Base-by-base conservation (phyloP, 2,329 filamentous ascomycete genomes). In the Aspergillus sp. region DNA sequence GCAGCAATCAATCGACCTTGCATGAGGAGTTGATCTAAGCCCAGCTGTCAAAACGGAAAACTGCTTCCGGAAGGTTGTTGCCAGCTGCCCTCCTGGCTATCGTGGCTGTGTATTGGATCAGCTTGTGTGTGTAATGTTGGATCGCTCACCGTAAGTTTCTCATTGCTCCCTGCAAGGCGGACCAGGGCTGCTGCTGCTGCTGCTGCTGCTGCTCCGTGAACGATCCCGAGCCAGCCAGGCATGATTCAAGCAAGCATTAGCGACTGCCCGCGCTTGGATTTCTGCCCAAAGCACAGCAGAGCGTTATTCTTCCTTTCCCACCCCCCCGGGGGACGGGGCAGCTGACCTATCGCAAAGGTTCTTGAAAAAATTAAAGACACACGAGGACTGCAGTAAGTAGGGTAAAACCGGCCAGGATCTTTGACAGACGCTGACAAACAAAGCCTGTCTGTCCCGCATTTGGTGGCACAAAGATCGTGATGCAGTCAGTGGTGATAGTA, bases 261-360 rank as follows among this genome's bases (percentile, higher is more conserved):
- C 48, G 59, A 47, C 51, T 55, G 52, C 36, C 55, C 49, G 60
- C 49, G 28, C 59, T 67, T 65, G 57, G 50, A 55, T 69, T 69
- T 65, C 63, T 69, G 67, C 67, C 67, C 65, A 68, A 69, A 57
- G 60, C 55, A 45, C 41, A 63, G 55, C 61, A 59, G 58, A 53
- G 58, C 55, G 41, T 48, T 39, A 25, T 36, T 41, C 36, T 32
- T 41, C 39, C 45, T 28, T 19, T 19, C n/a, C 17, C 9, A 17
- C 41, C 19, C 41, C 9, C 19, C 41, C 41, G n/a, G 28, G 28
- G 10, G 10, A 19, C 12, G 10, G 30, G 17, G 12, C 32, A 28
- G 43, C 39, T 38, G 50, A 49, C 59, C 65, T 67, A 64, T 67
- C 51, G 55, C 9, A 30, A 19, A 36, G 21, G 38, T 21, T 25